A percentile compares a stretch with the other conserved stretches of the same genome.
Conservation (phyloP, 1,284 basidiomycete genomes). For the Microbotryum scabiosae region DNA sequence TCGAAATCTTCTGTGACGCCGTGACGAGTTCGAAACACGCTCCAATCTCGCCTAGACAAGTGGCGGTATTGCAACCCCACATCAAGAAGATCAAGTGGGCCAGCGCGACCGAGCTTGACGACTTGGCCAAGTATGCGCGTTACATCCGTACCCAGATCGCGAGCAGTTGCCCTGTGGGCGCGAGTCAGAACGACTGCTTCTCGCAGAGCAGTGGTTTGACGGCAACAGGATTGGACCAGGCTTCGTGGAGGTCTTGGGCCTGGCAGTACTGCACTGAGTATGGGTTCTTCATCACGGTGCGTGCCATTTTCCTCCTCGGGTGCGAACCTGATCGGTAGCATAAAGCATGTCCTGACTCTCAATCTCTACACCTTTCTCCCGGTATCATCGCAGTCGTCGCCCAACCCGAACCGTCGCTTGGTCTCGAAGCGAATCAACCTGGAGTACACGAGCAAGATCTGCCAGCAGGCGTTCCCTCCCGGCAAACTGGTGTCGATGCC, state of each 20-base stretch:
- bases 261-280: conserved; percentile 54
- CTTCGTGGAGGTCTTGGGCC: conserved; percentile 75
- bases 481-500: conserved; percentile 50
- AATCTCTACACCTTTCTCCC: conserved; percentile 11
- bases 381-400: conserved; percentile 57
- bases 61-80: too few species aligned
- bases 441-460: conserved; percentile 70
- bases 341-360: neutral
- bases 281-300: neutral
- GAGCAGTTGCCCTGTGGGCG: conserved; percentile 10
- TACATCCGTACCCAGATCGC: conserved; percentile 26
- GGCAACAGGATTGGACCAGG: conserved; percentile 50
- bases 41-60: neutral
- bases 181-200: conserved; percentile 49
- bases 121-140: conserved; percentile 15
- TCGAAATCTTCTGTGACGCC: conserved; percentile 27
- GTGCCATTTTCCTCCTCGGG: conserved; percentile 37
- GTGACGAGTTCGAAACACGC: neutral
- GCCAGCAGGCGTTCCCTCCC: conserved; percentile 67
- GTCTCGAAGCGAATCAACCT: conserved; percentile 68
- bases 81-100: neutral
- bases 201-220: conserved; percentile 64
- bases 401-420: conserved; percentile 51
- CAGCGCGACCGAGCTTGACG: conserved; percentile 1
- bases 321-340: neutral